Percentiles rank a stretch among this genome's conserved stretches.
phyloP scores from a whole-genome alignment of 1,284 basidiomycete genomes.

The Sparassis latifolia region DNA sequence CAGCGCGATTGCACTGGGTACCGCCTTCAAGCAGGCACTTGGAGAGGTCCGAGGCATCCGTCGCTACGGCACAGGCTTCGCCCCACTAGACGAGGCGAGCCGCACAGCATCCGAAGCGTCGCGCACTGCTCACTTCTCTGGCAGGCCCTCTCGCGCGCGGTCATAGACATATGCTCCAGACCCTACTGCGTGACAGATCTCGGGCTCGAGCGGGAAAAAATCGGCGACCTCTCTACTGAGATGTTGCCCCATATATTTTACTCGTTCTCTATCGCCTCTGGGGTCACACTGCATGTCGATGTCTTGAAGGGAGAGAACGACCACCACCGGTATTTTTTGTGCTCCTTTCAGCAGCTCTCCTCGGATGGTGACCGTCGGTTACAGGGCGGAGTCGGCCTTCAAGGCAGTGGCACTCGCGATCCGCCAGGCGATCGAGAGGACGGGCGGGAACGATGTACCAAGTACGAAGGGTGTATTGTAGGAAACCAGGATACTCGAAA shows the following conservation, averaged over 20 bases:
- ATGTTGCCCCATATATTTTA: constrained; percentile 97
- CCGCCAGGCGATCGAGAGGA: constrained; percentile 86
- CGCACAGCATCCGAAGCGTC: background rate
- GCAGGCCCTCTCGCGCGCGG: constrained; percentile 88
- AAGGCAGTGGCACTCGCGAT: constrained; percentile 96
- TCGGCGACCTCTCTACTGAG: constrained; percentile 94
- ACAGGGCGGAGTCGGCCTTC: constrained; percentile 92
- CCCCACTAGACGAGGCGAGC: constrained; percentile 91
- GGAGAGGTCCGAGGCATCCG: constrained; percentile 94
- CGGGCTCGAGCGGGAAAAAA: constrained; percentile 89
- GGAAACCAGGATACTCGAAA: constrained; percentile 12
- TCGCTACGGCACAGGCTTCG: constrained; percentile 94
- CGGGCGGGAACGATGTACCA: constrained; percentile 88
- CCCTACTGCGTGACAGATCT: constrained; percentile 94
- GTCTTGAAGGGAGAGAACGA: constrained; percentile 94
- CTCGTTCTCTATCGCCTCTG: constrained; percentile 88
- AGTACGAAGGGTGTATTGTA: constrained; percentile 93
- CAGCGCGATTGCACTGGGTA: constrained; percentile 87
- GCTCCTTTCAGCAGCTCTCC: constrained; percentile 4
- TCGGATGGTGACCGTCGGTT: constrained; percentile 1
- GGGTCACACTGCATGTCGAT: constrained; percentile 91
- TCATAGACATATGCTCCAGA: constrained; percentile 96
- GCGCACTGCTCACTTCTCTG: constrained; percentile 3
- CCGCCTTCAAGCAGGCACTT: constrained; percentile 93
- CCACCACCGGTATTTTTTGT: constrained; percentile 78